Conservation (phyloP, 2,329 filamentous ascomycete species). For the Metarhizium sp. region DNA sequence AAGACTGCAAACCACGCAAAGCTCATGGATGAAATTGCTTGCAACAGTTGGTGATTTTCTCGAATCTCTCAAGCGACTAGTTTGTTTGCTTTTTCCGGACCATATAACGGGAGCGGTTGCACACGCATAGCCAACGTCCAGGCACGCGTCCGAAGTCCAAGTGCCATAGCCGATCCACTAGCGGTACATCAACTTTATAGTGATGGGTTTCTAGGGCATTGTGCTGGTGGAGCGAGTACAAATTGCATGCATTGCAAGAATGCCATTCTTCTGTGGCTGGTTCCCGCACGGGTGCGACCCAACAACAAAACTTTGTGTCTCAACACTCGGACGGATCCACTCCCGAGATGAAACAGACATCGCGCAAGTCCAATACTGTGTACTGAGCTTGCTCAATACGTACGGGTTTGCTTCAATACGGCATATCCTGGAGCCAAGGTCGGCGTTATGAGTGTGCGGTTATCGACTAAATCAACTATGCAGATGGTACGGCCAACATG, state of each 20-base stretch:
- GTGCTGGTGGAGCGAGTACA: too few species aligned
- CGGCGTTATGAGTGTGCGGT: too few species aligned
- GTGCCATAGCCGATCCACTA: background rate
- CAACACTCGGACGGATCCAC: background rate
- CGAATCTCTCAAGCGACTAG: background rate
- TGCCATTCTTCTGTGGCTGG: background rate
- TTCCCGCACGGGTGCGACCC: background rate
- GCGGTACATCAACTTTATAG: background rate
- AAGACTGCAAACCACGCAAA: background rate
- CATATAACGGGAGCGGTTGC: background rate
- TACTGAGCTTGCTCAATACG: background rate
- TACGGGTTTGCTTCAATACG: too few species aligned
- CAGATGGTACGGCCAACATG: too few species aligned
- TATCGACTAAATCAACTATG: too few species aligned
- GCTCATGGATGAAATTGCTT: background rate
- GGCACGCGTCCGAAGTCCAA: background rate
- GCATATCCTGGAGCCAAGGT: too few species aligned
- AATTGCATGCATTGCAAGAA: background rate
- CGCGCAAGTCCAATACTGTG: background rate
- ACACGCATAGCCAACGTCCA: background rate
- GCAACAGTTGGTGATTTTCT: background rate
- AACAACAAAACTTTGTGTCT: background rate
- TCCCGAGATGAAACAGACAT: background rate
- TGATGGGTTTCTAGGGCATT: background rate
- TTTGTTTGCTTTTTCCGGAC: background rate